Conservation (phyloP, 2,329 filamentous ascomycete species). For the Colletotrichum zoysiae region DNA sequence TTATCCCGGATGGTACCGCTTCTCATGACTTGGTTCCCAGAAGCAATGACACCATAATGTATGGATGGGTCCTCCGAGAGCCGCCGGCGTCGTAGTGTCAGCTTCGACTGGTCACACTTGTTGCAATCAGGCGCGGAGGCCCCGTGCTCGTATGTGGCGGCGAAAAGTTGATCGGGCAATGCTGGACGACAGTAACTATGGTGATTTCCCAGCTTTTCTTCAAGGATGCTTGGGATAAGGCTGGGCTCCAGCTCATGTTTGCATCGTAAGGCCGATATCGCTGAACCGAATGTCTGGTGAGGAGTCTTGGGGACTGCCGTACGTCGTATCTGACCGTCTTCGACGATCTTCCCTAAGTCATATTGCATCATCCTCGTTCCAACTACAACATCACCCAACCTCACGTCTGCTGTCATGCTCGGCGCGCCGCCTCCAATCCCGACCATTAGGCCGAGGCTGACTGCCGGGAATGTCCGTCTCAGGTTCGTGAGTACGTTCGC, state of each 20-base stretch:
- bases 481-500: constrained; percentile 36
- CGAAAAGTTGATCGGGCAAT: constrained; percentile 4
- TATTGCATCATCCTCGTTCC: constrained; percentile 43
- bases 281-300: constrained; percentile 9
- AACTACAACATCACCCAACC: constrained; percentile 44
- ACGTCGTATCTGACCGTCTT: constrained; percentile 21
- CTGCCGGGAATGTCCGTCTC: constrained; percentile 33
- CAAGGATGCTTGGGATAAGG: neutral
- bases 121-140: neutral
- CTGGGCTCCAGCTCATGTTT: constrained; percentile 1
- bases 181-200: neutral
- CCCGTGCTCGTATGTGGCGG: neutral
- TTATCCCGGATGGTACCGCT: constrained; percentile 47
- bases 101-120: constrained; percentile 22
- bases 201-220: neutral
- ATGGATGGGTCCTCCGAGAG: constrained; percentile 6
- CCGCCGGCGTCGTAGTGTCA: constrained; percentile 6
- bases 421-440: constrained; percentile 49
- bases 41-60: constrained; percentile 45
- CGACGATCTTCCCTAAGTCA: constrained; percentile 42
- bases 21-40: constrained; percentile 52
- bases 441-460: constrained; percentile 43
- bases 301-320: constrained; percentile 32
- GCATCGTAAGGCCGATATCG: constrained; percentile 33
- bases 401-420: constrained; percentile 26